These are phyloP conservation scores for Scedosporium apiospermum DNA, from an alignment of 2,329 filamentous ascomycete genomes.

Conservation along the genomic window DNA sequence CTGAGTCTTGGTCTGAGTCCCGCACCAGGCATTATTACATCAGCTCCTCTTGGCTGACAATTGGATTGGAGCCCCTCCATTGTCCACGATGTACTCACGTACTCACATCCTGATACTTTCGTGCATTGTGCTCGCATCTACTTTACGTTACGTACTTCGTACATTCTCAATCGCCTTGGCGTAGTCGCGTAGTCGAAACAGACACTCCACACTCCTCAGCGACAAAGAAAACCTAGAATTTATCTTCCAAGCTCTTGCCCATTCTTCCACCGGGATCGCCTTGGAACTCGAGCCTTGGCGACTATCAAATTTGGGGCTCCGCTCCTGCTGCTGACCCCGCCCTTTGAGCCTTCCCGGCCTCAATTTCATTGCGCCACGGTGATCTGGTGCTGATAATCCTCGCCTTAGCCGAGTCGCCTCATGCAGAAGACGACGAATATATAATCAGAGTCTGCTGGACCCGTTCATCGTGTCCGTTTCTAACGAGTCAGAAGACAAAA, in stretches of 20 bases:
- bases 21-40: conserved; percentile 4
- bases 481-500: neutral
- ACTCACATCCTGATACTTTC: neutral
- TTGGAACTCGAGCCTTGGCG: neutral
- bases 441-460: neutral
- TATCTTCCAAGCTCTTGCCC: neutral
- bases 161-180: neutral
- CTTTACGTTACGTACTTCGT: neutral
- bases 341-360: neutral
- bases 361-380: neutral
- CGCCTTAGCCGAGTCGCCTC: neutral
- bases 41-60: neutral
- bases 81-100: neutral
- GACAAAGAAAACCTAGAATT: neutral
- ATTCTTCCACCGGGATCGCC: conserved; percentile 1
- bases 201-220: neutral
- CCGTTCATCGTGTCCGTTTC: neutral
- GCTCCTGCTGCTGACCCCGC: neutral
- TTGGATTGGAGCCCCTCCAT: neutral
- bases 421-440: neutral
- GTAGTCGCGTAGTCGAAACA: neutral
- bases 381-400: neutral
- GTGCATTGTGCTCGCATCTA: neutral
- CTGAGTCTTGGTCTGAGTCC: neutral
- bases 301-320: neutral